Conservation (phyloP, 1,139 yeast genomes). For the Geotrichum cucujoidarum region DNA sequence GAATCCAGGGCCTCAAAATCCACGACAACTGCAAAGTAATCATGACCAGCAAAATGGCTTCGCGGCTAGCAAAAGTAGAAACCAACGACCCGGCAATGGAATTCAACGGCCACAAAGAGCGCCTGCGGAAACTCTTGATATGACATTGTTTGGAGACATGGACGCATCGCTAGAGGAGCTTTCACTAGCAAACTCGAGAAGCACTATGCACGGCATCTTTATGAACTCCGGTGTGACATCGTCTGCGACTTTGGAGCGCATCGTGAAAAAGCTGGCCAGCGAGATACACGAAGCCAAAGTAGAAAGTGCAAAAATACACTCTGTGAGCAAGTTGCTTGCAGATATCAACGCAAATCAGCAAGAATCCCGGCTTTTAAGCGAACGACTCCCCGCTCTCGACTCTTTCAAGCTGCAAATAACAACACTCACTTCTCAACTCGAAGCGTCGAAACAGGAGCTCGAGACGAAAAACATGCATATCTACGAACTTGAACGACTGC, state of each 20-base stretch:
- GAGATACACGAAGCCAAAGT: conserved; percentile 45
- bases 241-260: conserved; percentile 48
- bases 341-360: conserved; percentile 24
- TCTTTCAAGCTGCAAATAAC: conserved; percentile 10
- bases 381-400: conserved; percentile 15
- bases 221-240: conserved; percentile 58
- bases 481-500: conserved; percentile 23
- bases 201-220: conserved; percentile 56
- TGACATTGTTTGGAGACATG: conserved; percentile 76
- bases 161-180: conserved; percentile 58
- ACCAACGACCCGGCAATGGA: not conserved
- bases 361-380: conserved; percentile 13
- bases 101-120: not conserved
- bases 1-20: not conserved
- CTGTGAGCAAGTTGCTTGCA: conserved; percentile 40
- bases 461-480: conserved; percentile 26
- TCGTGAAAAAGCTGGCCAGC: conserved; percentile 44
- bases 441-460: conserved; percentile 24
- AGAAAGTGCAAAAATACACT: conserved; percentile 43
- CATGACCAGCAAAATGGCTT: not conserved
- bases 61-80: not conserved
- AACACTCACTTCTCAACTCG: conserved; percentile 19
- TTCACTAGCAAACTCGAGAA: conserved; percentile 52
- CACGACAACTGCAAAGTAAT: conserved; percentile 3
- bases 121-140: conserved; percentile 47